A percentile compares a stretch with the other conserved stretches of the same genome.
phyloP scores from a whole-genome alignment of 2,329 filamentous ascomycete genomes.

The Orbilia javanica region DNA sequence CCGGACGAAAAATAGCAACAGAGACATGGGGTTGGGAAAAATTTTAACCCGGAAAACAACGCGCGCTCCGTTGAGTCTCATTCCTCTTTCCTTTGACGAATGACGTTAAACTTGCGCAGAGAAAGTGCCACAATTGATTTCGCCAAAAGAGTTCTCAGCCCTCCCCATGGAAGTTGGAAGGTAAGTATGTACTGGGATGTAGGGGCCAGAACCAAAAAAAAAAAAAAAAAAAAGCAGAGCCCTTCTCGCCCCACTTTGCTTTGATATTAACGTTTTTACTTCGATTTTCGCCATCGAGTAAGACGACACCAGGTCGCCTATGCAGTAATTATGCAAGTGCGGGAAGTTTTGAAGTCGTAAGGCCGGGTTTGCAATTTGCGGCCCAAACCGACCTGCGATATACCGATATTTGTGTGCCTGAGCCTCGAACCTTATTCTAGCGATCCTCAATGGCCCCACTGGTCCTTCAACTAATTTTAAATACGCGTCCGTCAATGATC shows the following conservation, averaged over 20 bases:
- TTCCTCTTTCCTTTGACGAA: slow-evolving; percentile 46
- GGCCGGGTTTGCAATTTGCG: slow-evolving; percentile 27
- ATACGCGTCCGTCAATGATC: slow-evolving; percentile 28
- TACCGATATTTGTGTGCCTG: slow-evolving; percentile 26
- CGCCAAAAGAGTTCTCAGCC: slow-evolving; percentile 36
- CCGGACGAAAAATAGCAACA: slow-evolving; percentile 39
- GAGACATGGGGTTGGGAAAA: slow-evolving; percentile 44
- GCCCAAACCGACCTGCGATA: slow-evolving; percentile 32
- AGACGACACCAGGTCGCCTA: slow-evolving; percentile 53
- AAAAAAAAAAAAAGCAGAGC: no score
- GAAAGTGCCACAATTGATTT: slow-evolving; percentile 40
- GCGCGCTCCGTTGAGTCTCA: slow-evolving; percentile 43
- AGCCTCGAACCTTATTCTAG: neutral
- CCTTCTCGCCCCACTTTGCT: slow-evolving; percentile 43
- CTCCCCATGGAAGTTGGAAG: slow-evolving; percentile 42
- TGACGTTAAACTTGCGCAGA: slow-evolving; percentile 27
- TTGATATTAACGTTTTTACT: slow-evolving; percentile 36
- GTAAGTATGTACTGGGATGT: neutral
- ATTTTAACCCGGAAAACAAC: slow-evolving; percentile 42
- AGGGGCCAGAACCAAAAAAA: slow-evolving; percentile 19
- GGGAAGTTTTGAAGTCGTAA: slow-evolving; percentile 48
- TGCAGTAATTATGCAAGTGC: slow-evolving; percentile 57
- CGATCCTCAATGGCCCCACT: slow-evolving; percentile 3
- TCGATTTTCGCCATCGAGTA: slow-evolving; percentile 51
- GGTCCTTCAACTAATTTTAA: slow-evolving; percentile 17